phyloP scores from a whole-genome alignment of 2,329 filamentous ascomycete genomes.

The Diaporthe velutina region DNA sequence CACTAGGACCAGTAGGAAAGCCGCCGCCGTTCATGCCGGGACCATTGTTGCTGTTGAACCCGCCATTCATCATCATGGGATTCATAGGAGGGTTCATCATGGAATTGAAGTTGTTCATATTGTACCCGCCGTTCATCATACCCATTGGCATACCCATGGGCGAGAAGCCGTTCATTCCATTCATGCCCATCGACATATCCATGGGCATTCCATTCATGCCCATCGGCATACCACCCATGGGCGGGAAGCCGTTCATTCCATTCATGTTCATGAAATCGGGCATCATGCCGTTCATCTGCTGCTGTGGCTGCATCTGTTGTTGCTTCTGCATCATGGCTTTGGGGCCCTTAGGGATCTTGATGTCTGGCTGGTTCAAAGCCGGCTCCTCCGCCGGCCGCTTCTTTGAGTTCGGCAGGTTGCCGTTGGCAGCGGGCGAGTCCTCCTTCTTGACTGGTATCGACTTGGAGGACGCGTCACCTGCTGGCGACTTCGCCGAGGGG shows the following conservation, averaged over 20 bases:
- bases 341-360: conserved; percentile 75
- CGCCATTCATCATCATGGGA: conserved; percentile 51
- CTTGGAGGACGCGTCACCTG: conserved; percentile 46
- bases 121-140: conserved; percentile 3
- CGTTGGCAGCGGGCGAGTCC: conserved; percentile 46
- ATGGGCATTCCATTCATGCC: conserved; percentile 41
- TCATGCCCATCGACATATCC: conserved; percentile 17
- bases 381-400: conserved; percentile 87
- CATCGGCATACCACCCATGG: conserved; percentile 48
- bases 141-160: conserved; percentile 4
- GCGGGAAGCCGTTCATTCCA: conserved; percentile 55
- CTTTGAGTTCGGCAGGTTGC: conserved; percentile 63
- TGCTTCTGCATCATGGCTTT: conserved; percentile 70
- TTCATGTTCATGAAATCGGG: conserved; percentile 47
- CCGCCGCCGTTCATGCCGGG: conserved; percentile 46
- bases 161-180: conserved; percentile 6
- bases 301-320: conserved; percentile 61
- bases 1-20: conserved; percentile 34
- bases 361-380: conserved; percentile 73
- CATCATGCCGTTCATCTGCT: conserved; percentile 50
- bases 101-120: conserved; percentile 21
- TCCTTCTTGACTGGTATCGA: conserved; percentile 45
- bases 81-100: conserved; percentile 40
- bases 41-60: conserved; percentile 48
- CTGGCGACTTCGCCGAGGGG: conserved; percentile 48